Conservation (phyloP, 73 alveolate species). For the Paramecium biaurelia region DNA sequence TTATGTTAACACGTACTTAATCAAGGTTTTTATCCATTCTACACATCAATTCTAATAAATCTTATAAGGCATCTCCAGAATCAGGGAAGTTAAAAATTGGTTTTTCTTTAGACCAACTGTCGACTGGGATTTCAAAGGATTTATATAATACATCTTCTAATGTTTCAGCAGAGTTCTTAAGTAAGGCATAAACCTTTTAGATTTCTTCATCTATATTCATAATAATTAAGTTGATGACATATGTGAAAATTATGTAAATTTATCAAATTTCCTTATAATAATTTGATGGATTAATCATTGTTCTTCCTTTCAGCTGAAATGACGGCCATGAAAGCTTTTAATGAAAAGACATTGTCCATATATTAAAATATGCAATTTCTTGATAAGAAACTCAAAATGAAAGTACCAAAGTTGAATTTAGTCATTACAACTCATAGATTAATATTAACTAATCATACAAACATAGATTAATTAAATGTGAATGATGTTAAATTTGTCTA, state of each 20-base stretch:
- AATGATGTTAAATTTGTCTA: background rate
- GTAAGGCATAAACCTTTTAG: background rate
- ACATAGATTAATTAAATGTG: background rate
- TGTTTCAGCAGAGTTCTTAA: background rate
- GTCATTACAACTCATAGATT: slow-evolving; percentile 33
- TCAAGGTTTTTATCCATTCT: background rate
- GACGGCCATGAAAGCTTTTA: background rate
- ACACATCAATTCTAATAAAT: background rate
- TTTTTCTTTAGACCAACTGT: background rate
- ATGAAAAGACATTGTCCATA: background rate
- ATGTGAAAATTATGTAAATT: background rate
- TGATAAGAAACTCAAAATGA: background rate
- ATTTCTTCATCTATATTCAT: slow-evolving; percentile 4
- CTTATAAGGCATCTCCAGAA: background rate
- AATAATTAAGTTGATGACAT: background rate
- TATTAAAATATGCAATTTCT: background rate
- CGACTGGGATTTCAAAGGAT: slow-evolving; percentile 2
- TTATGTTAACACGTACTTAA: background rate
- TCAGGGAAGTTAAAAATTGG: background rate
- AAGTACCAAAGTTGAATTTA: background rate
- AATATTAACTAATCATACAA: slow-evolving; percentile 7
- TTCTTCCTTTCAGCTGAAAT: background rate
- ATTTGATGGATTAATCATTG: background rate
- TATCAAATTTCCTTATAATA: background rate
- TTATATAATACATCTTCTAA: background rate